Evolutionary conservation across 2,329 filamentous ascomycete species (phyloP).

Genomic region (Colletotrichum trifolii): DNA sequence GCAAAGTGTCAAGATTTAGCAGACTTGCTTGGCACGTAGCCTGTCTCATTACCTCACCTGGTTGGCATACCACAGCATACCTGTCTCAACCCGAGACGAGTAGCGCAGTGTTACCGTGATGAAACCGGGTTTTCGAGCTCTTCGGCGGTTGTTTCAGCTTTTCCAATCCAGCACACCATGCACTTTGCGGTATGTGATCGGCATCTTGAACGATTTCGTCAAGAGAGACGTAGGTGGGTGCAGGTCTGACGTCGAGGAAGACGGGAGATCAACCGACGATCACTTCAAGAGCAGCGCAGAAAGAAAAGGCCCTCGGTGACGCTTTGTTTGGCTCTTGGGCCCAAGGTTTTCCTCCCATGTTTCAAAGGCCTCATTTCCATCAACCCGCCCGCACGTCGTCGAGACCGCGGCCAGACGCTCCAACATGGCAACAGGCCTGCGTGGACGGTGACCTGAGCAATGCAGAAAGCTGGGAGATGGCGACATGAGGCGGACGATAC

Average conservation of each 20-base stretch:
- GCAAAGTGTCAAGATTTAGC: constrained; percentile 39
- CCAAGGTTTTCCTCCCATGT: constrained; percentile 37
- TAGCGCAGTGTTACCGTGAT: constrained; percentile 1
- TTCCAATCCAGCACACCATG: constrained; percentile 41
- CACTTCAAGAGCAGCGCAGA: constrained; percentile 38
- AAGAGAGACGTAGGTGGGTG: constrained; percentile 41
- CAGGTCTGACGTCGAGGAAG: background rate
- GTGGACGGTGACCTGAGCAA: no score
- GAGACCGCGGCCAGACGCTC: no score
- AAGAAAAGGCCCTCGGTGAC: constrained; percentile 40
- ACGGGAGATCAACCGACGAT: constrained; percentile 11
- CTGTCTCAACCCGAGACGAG: constrained; percentile 14
- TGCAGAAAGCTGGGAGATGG: no score
- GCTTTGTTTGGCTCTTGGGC: constrained; percentile 37
- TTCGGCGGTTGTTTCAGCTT: constrained; percentile 40
- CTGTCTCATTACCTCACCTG: constrained; percentile 5
- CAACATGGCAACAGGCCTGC: no score
- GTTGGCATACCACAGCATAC: background rate
- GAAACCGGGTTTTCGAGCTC: constrained; percentile 40
- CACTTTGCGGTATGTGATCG: constrained; percentile 42
- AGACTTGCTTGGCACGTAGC: background rate
- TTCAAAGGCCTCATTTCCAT: no score
- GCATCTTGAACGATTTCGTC: constrained; percentile 40
- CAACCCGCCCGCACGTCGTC: no score
- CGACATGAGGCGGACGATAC: background rate